phyloP scores from a whole-genome alignment of 805 yeast species.

The Metschnikowia shivogae region DNA sequence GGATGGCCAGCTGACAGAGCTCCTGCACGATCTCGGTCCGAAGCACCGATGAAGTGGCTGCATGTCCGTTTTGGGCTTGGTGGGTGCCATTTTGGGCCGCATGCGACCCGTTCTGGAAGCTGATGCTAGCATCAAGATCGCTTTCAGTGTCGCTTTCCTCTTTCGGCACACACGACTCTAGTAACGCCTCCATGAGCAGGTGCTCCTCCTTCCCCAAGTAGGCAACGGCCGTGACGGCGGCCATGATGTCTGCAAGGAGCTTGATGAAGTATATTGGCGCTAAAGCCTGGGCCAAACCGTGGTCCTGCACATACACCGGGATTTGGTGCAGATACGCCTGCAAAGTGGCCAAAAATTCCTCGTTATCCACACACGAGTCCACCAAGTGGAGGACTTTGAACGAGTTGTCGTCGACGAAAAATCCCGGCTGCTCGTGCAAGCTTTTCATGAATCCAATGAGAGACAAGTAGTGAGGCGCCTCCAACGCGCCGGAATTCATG shows the following conservation, averaged over 20 bases:
- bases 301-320: constrained; percentile 9
- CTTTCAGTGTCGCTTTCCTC: background rate
- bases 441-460: constrained; percentile 35
- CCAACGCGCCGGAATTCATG: constrained; percentile 11
- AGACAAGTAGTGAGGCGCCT: constrained; percentile 32
- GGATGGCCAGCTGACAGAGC: constrained; percentile 32
- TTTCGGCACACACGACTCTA: background rate
- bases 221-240: constrained; percentile 30
- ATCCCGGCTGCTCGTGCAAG: constrained; percentile 23
- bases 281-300: constrained; percentile 28
- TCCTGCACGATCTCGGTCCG: constrained; percentile 21
- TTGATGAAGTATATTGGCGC: constrained; percentile 35
- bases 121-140: constrained; percentile 2
- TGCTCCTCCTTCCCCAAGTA: constrained; percentile 18
- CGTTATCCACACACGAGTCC: constrained; percentile 35
- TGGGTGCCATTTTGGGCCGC: too few relatives aligned
- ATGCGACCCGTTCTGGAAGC: too few relatives aligned
- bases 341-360: constrained; percentile 34
- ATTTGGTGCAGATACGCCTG: constrained; percentile 26
- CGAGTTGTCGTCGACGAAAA: constrained; percentile 24
- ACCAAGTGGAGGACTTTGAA: constrained; percentile 31
- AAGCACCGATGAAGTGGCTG: too few relatives aligned
- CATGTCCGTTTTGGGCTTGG: too few relatives aligned
- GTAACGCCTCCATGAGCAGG: constrained; percentile 19
- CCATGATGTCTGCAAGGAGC: constrained; percentile 33